Evolutionary conservation across 2,329 filamentous ascomycete species (phyloP).

Genomic region (Alternaria sp.): DNA sequence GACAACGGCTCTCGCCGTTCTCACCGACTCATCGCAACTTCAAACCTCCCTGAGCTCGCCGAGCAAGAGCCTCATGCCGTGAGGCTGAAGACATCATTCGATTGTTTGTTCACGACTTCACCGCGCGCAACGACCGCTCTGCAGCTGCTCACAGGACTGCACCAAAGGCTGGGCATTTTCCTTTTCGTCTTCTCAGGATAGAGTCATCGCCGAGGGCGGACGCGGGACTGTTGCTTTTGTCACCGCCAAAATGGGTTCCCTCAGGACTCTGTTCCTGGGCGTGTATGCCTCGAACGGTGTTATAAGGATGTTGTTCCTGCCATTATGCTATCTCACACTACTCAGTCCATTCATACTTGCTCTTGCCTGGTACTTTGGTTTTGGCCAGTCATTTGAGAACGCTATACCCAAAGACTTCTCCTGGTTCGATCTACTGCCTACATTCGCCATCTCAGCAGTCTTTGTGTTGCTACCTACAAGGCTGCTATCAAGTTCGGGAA

Average conservation of each 20-base stretch:
- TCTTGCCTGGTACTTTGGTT: constrained; percentile 35
- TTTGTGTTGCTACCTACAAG: constrained; percentile 43
- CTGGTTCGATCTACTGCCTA: constrained; percentile 42
- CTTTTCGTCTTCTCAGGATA: constrained; percentile 12
- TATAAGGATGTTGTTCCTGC: constrained; percentile 49
- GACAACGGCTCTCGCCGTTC: constrained; percentile 9
- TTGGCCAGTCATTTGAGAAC: constrained; percentile 29
- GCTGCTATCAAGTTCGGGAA: constrained; percentile 36
- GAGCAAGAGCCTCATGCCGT: constrained; percentile 22
- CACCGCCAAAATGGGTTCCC: constrained; percentile 38
- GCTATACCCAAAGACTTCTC: constrained; percentile 37
- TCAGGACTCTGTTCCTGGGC: constrained; percentile 45
- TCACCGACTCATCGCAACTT: neutral
- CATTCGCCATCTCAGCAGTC: constrained; percentile 40
- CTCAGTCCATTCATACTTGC: constrained; percentile 43
- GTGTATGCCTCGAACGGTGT: constrained; percentile 45
- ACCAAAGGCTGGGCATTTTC: constrained; percentile 14
- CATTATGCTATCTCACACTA: constrained; percentile 43
- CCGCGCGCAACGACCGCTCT: constrained; percentile 9
- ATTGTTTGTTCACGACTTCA: constrained; percentile 5
- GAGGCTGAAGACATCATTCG: constrained; percentile 20
- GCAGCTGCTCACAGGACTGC: constrained; percentile 6
- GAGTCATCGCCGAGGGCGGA: constrained; percentile 14
- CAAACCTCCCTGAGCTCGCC: constrained; percentile 9
- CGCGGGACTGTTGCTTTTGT: constrained; percentile 12